Evolutionary conservation across 2,329 filamentous ascomycete species (phyloP), one percentile per base, ranked within the genome.

Genomic region (Cladosporium velox): DNA sequence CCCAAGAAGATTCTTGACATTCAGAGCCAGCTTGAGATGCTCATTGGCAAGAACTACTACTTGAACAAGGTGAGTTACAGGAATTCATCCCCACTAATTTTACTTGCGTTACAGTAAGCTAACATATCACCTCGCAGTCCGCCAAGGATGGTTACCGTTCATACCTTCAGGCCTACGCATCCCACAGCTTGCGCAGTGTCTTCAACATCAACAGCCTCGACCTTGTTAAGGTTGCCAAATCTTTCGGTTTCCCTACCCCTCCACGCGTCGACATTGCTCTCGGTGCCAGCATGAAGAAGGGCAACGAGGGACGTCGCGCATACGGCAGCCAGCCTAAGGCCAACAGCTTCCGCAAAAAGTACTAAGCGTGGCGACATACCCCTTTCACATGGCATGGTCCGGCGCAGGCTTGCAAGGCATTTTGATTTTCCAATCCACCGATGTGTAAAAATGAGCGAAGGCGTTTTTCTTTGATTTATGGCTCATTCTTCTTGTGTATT

Each of bases 1-100:
- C 84, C 88, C 65, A 93, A 91, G 82, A 97, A 96, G 85, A 92
- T 99, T 70, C 84, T 94, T 74, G 96, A 71, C 90, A 96, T 82
- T 88, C 91, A 73, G 65, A 77, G 72, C 30, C 93, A 97, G 79
- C 87, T 98, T 11, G 94, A 98, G 84, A 95, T 94, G 81, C 86
- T 98, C 71, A 96, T 99, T 73, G 88, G 87, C 34, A 91, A 95
- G 78, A 98, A 99, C 80, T 98, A 98, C 83, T 97, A 97, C 79
- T 86, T 99, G 66, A 95, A 97, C 83, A 95, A 97, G 86, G 85
- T 86, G 76, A 66, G 80, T n/a, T n/a, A n/a, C n/a, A n/a, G n/a
- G n/a, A n/a, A n/a, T n/a, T n/a, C n/a, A n/a, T n/a, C n/a, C n/a
- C n/a, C n/a, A n/a, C n/a, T n/a, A n/a, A n/a, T n/a, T n/a, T n/a